Evolutionary conservation across 495 filamentous ascomycete genomes (phyloP), one percentile per base, ranked within the genome.

Genomic region (Acidiella bohemica): DNA sequence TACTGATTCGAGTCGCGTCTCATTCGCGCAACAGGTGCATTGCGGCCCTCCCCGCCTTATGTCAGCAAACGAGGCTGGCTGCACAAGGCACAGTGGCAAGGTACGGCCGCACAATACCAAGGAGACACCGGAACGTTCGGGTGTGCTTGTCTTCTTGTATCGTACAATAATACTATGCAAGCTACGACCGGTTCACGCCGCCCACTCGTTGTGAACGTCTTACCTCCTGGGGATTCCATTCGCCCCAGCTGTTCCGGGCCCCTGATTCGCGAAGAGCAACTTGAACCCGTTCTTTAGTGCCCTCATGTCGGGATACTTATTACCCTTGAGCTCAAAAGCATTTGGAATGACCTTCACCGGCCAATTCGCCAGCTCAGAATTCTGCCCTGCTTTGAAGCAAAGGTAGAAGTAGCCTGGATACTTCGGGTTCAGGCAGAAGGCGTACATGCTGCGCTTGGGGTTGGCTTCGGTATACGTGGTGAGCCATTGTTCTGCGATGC

Each of bases 381-480:
- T 63, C 47, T 77, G 70, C 29, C 81, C 86, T 6, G 87, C 84
- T 64, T 94, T 95, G 72, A 93, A 97, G 67, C 85, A 90, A 21
- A 97, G 74, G 55, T 67, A 77, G 63, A 96, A 97, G 63, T 93
- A 96, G 28, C 92, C 92, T 2, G 92, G 80, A 55, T 87, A 79
- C 61, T 84, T 86, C 28, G 80, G 69, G 53, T 94, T 84, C 55
- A 90, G 75, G 68, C 87, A 94, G 70, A 96, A 97, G 14, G 79
- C 77, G 60, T 97, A 97, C 32, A 81, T 80, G 33, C 81, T 90
- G 41, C 90, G 82, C 50, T 78, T 88, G 2, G 92, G 92, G 60
- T 96, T 95, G 50, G 90, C 90, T 62, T 88, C 79, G 50, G 84
- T 84, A 63, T 96, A 97, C 16, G 84, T 92, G 22, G 80, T 78